Base-by-base conservation (phyloP, 179 eudicot genomes). In the Actinidia polygama region DNA sequence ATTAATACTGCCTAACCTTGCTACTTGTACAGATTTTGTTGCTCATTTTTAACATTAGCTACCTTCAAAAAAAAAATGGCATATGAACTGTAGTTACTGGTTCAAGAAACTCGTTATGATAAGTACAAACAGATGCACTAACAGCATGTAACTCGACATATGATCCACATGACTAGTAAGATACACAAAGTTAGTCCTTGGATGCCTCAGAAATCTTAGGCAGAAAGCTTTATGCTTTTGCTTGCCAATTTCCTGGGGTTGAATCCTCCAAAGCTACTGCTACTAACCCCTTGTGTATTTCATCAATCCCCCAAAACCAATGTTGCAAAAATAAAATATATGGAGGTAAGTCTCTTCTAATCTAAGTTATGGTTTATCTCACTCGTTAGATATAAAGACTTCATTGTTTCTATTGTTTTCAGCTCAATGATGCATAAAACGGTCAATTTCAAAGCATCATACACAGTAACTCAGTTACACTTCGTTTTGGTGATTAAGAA, bases 401-500 rank as follows among this genome's bases (percentile, higher is more conserved):
- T 57, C 62, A 10, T 46, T 80, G 44, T 51, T 50, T 46, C 40
- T 61, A n/a, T 47, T 61, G 15, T 54, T 61, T 71, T 69, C 76
- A 47, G 54, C 11, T 30, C 46, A 51, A 54, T 80, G 21, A 80
- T 69, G 18, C 4, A 10, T 55, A 11, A 12, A 16, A 55, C 11
- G 73, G 16, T 18, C 74, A 10, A 72, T 83, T 51, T 8, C 67
- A 79, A 50, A 83, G 87, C 88, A 86, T 81, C 85, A 44, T 26
- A 47, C 10, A 21, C 55, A 49, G 80, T 61, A 62, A 26, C 79
- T 73, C 30, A 59, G 79, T 75, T 75, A 75, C 79, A 24, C 73
- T 62, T n/a, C 73, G 71, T 61, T 87, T 91, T 86, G 89, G 89
- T 85, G 88, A 81, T 85, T 21, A 40, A 64, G 87, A 69, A 23